Percentiles rank a stretch among this genome's conserved stretches.
Conservation (phyloP, 106 monocot species). For the Platanthera guangdongensis region DNA sequence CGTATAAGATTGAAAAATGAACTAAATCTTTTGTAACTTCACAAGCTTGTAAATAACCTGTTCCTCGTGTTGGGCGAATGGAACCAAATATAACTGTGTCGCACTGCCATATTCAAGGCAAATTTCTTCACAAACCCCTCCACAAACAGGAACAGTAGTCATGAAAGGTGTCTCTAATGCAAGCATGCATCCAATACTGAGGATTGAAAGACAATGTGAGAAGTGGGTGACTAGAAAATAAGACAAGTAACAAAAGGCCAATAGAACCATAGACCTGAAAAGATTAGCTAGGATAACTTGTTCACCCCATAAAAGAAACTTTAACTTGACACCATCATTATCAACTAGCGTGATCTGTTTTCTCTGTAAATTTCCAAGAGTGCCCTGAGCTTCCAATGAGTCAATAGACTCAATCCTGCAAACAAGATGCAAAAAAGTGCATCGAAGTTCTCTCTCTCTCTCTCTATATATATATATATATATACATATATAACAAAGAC, state of each 20-base stretch:
- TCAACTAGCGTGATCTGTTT: conserved; percentile 66
- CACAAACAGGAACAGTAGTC: conserved; percentile 27
- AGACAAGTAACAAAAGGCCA: conserved; percentile 2
- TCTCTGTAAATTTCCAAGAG: conserved; percentile 40
- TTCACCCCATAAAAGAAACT: conserved; percentile 92
- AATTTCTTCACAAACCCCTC: conserved; percentile 33
- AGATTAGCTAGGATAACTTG: conserved; percentile 83
- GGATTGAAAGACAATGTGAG: conserved; percentile 15
- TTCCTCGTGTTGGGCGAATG: conserved; percentile 74
- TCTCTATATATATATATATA: no score
- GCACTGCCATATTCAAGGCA: conserved; percentile 94
- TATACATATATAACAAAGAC: no score
- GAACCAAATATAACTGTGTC: conserved; percentile 85
- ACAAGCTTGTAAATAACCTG: conserved; percentile 31
- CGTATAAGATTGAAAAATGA: not conserved
- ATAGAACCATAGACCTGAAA: conserved; percentile 45
- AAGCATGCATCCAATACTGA: conserved; percentile 94
- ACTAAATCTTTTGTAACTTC: not conserved
- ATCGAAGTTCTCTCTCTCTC: no score
- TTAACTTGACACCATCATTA: conserved; percentile 56
- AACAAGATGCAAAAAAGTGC: not conserved
- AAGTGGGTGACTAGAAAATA: not conserved
- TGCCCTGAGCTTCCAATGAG: conserved; percentile 43
- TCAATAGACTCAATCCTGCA: conserved; percentile 75
- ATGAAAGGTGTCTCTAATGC: conserved; percentile 83